Evolutionary conservation across 345 rosid species (phyloP).

Genomic region (Leavenworthia alabamica): DNA sequence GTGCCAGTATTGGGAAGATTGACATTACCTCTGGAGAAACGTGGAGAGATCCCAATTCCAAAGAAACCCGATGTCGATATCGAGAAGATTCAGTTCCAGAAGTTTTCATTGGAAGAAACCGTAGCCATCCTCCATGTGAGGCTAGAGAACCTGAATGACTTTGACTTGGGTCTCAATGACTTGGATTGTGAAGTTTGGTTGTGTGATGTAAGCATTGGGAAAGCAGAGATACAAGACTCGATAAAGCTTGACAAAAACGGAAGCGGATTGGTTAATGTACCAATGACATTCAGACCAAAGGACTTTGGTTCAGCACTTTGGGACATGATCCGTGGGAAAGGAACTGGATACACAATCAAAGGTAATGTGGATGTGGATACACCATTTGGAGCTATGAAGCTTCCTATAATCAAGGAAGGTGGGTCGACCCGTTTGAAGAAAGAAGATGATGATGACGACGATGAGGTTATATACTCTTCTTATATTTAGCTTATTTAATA

Average conservation of each 20-base stretch:
- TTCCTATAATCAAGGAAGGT: slow-evolving; percentile 89
- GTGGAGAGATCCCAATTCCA: slow-evolving; percentile 94
- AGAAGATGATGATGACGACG: slow-evolving; percentile 67
- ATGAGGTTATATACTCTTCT: slow-evolving; percentile 41
- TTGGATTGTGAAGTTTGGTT: slow-evolving; percentile 89
- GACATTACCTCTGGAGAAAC: slow-evolving; percentile 80
- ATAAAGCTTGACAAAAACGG: slow-evolving; percentile 70
- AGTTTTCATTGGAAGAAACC: slow-evolving; percentile 79
- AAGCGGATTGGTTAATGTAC: slow-evolving; percentile 50
- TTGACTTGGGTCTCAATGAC: slow-evolving; percentile 75
- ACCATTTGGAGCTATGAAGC: slow-evolving; percentile 91
- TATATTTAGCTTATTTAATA: neutral
- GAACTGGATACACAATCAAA: slow-evolving; percentile 83
- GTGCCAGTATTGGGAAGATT: slow-evolving; percentile 86
- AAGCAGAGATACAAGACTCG: slow-evolving; percentile 60
- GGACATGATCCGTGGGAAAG: slow-evolving; percentile 97
- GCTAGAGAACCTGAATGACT: slow-evolving; percentile 82
- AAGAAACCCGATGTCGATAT: slow-evolving; percentile 85
- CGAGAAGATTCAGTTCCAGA: slow-evolving; percentile 76
- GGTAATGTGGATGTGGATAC: slow-evolving; percentile 80
- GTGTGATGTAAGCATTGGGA: slow-evolving; percentile 59
- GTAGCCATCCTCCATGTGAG: slow-evolving; percentile 78
- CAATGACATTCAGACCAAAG: slow-evolving; percentile 85
- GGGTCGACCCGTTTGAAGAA: slow-evolving; percentile 84
- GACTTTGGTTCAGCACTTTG: slow-evolving; percentile 95